Evolutionary conservation across 768 basidiomycete species (phyloP).

Genomic region (Lactarius indigo): DNA sequence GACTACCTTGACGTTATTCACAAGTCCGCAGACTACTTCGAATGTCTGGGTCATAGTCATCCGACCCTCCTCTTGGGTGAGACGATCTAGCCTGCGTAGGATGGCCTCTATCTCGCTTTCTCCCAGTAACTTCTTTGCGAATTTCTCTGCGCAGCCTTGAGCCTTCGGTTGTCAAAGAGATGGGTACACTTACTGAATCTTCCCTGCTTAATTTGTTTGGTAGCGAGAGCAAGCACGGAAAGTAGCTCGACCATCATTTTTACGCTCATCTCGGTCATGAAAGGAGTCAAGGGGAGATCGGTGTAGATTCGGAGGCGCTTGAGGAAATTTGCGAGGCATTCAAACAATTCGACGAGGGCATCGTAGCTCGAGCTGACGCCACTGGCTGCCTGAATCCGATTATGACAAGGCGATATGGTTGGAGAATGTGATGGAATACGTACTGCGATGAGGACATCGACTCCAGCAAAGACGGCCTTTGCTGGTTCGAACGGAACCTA

Average conservation of each 20-base stretch:
- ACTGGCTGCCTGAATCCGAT: too few relatives aligned
- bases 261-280: too few relatives aligned
- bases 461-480: neutral
- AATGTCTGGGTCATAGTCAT: neutral
- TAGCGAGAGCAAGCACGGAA: too few relatives aligned
- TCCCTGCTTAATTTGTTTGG: too few relatives aligned
- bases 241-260: too few relatives aligned
- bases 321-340: too few relatives aligned
- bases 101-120: neutral
- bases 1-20: neutral
- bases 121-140: conserved; percentile 1
- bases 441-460: conserved; percentile 1
- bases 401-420: neutral
- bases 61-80: conserved; percentile 4
- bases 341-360: too few relatives aligned
- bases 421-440: neutral
- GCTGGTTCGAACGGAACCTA: neutral
- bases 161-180: too few relatives aligned
- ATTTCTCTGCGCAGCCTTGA: neutral
- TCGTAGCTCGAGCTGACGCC: too few relatives aligned
- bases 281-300: too few relatives aligned
- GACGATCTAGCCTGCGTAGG: neutral
- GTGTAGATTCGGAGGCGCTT: too few relatives aligned
- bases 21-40: neutral
- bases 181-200: too few relatives aligned